Percentiles rank a stretch among this genome's conserved stretches.
These are phyloP conservation scores for Penicillium hesseltinei DNA, from an alignment of 2,329 filamentous ascomycete genomes.

Conservation along the genomic window DNA sequence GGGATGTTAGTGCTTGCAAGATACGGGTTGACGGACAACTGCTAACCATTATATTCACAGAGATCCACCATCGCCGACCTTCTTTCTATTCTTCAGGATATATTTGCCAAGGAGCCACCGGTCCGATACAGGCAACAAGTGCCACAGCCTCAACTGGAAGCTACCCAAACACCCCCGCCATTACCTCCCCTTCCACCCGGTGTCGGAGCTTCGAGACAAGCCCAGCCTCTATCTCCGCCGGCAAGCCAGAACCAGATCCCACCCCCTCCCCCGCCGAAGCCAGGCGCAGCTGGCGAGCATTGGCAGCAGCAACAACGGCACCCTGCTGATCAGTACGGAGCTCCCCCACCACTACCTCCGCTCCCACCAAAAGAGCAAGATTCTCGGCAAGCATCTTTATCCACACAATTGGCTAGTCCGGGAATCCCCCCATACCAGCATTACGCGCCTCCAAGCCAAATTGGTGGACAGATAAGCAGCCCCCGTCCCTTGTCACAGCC, in stretches of 20 bases:
- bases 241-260: constrained; percentile 24
- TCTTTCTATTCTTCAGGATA: constrained; percentile 73
- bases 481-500: constrained; percentile 1
- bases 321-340: constrained; percentile 28
- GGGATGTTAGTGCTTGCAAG: constrained; percentile 68
- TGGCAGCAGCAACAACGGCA: constrained; percentile 10
- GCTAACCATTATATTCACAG: constrained; percentile 38
- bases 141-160: constrained; percentile 28
- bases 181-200: constrained; percentile 71
- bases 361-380: constrained; percentile 37
- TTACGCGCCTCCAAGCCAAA: constrained; percentile 3
- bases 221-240: constrained; percentile 28
- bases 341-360: constrained; percentile 39
- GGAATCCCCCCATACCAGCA: constrained; percentile 25
- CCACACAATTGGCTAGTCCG: constrained; percentile 14
- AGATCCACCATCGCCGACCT: constrained; percentile 84
- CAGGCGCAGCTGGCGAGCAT: constrained; percentile 22
- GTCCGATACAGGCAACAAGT: constrained; percentile 66
- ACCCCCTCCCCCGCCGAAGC: constrained; percentile 41
- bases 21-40: background rate
- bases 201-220: constrained; percentile 42
- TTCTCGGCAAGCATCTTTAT: constrained; percentile 13
- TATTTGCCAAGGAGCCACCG: constrained; percentile 93
- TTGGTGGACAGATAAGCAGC: background rate
- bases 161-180: constrained; percentile 57